Base-by-base conservation (phyloP, 495 filamentous ascomycete genomes). In the Copromyces sp. region DNA sequence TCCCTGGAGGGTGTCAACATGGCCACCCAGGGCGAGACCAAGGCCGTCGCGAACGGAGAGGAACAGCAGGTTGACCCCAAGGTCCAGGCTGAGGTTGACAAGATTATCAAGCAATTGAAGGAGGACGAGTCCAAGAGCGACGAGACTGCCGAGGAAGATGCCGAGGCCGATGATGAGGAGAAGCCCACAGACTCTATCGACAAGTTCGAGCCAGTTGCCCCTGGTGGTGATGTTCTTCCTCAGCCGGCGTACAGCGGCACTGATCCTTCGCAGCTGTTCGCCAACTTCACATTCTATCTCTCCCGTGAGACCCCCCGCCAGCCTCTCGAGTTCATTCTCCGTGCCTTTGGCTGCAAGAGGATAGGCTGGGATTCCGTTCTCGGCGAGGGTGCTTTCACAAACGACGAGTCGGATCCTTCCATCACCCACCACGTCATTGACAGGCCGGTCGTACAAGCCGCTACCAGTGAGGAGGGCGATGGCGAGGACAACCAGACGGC, bases 381-480 rank as follows among this genome's bases (percentile, higher is more conserved):
- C 39, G 96, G 95, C 71, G 94, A 94, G 75, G 95, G 96, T 17
- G 91, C 95, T 70, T 98, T 92, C 82, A 98, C 94, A 17, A 89
- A 92, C 69, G 88, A 97, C 78, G 94, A 98, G 83, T 87, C 86
- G 3, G 94, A 98, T 78, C 87, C 90, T 12, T 86, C 90, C 37
- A 98, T 98, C 76, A 99, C 95, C 11, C 95, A 99, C 82, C 95
- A 99, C 80, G 89, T 99, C 72, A 93, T 99, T 24, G 95, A 99
- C 81, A 89, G 95, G 40, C 89, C 92, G 17, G 84, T 95, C 9
- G 87, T 93, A 6, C 87, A 87, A 75, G 85, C 83, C 9, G 85
- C 88, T 69, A 84, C 88, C 69, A 86, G 89, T 39, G 82, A 88
- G 68, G 86, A 89, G 29, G 87, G 86, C 41, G 86, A 86, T 35